These are phyloP conservation scores for Populus alba DNA, from an alignment of 345 rosid species.

Conservation along the genomic window DNA sequence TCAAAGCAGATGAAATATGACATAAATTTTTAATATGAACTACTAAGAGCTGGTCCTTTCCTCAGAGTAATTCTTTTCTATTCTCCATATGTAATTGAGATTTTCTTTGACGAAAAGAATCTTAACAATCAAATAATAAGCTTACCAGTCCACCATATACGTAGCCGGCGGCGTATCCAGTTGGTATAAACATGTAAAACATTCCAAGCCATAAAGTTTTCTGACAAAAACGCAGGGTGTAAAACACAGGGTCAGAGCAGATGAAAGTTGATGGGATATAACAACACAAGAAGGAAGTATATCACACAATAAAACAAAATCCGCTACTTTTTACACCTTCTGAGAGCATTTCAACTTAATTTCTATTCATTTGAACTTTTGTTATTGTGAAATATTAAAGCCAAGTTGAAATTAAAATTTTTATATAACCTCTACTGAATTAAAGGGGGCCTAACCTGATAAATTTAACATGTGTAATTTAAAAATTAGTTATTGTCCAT, in stretches of 20 bases:
- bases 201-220: constrained; percentile 85
- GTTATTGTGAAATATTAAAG: not conserved
- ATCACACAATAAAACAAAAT: not conserved
- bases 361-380: not conserved
- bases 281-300: not conserved
- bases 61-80: not conserved
- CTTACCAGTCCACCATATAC: constrained; percentile 90
- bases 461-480: not conserved
- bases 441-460: not conserved
- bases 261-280: not conserved
- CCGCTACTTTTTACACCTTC: not conserved
- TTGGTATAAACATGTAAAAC: constrained; percentile 95
- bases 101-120: not conserved
- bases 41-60: not conserved
- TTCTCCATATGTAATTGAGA: not conserved
- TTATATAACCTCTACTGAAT: no score
- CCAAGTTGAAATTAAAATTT: not conserved
- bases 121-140: constrained; percentile 4
- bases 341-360: not conserved
- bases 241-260: constrained; percentile 6
- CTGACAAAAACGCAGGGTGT: constrained; percentile 41
- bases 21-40: not conserved
- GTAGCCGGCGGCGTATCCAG: constrained; percentile 88
- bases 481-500: not conserved
- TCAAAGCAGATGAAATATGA: not conserved